Base-by-base conservation (phyloP, 805 yeast genomes). In the Pichia nakasei region DNA sequence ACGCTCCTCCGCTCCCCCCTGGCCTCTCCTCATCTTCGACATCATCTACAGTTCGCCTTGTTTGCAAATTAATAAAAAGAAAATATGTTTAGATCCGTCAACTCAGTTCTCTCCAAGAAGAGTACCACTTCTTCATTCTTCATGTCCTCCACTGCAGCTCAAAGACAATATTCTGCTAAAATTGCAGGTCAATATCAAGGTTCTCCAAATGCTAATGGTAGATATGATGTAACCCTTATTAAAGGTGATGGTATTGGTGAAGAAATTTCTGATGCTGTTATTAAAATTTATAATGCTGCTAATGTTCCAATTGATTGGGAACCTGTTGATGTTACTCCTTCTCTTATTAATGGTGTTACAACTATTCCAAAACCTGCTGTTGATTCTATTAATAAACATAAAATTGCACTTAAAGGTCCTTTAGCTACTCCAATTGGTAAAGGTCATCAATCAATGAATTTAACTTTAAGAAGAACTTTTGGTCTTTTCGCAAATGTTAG, bases 181-280 rank as follows among this genome's bases (percentile, higher is more conserved):
- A 61, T 65, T 45, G 80, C 80, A 51, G 83, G 85, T 55, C 81
- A 79, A 63, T 80, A 73, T 69, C 72, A 79, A 51, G 85, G 86
- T 51, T 47, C 64, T 52, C 79, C 77, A 62, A 75, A 75, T 49
- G 69, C 82, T 48, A 78, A 83, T 50, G 97, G 97, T 52, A 85
- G 84, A 59, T 91, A 80, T 72, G 79, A 86, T 44, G 98, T 93
- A 51, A 91, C 98, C 37, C 75, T 93, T 72, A 91, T 93, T 58
- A 97, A 89, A 70, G 97, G 97, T 71, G 97, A 91, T 64, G 98
- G 98, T 75, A 88, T 91, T 56, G 98, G 98, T 58, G 76, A 82
- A 42, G 98, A 93, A 69, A 93, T 93, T 65, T 84, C 97, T 53
- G 79, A 85, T 59, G 85, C 97, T 41, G 97, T 93, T 54, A 85